Percentiles rank a stretch among this genome's conserved stretches.
Evolutionary conservation across 352 stramenopile species (phyloP).

Genomic region (Thraustochytrium striatum): DNA sequence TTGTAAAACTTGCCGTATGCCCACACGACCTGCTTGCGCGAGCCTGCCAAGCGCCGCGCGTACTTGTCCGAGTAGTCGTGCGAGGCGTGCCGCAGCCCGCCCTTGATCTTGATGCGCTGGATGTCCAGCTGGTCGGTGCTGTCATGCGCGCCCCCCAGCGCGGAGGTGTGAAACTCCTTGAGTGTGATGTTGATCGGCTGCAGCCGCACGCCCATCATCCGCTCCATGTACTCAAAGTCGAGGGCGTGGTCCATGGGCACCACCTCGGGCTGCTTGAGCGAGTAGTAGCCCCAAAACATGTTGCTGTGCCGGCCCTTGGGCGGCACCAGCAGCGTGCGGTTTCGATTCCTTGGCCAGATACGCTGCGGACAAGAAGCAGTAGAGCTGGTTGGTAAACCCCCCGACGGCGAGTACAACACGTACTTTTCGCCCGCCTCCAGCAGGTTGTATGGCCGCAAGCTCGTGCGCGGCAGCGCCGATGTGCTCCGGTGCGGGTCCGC

Average conservation of each 20-base stretch:
- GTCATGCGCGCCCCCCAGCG: not conserved
- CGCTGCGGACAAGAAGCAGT: constrained; percentile 17
- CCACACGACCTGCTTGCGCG: constrained; percentile 24
- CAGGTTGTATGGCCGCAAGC: too few species aligned
- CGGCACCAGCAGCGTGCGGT: constrained; percentile 47
- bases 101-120: constrained; percentile 24
- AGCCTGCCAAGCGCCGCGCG: not conserved
- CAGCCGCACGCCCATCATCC: constrained; percentile 11
- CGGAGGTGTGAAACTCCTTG: constrained; percentile 7
- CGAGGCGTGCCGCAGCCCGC: not conserved
- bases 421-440: constrained; percentile 37
- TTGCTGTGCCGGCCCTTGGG: constrained; percentile 26
- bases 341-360: not conserved
- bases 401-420: constrained; percentile 36
- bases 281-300: constrained; percentile 42
- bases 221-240: constrained; percentile 23
- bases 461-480: too few species aligned
- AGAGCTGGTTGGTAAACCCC: constrained; percentile 50
- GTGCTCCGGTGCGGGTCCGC: too few species aligned
- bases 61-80: not conserved
- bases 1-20: constrained; percentile 35
- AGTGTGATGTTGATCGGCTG: constrained; percentile 35
- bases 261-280: constrained; percentile 20
- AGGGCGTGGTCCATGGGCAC: constrained; percentile 46
- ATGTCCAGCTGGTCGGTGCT: not conserved